Evolutionary conservation across 2,329 filamentous ascomycete genomes (phyloP).

Genomic region (Pseudocercospora crystallina): DNA sequence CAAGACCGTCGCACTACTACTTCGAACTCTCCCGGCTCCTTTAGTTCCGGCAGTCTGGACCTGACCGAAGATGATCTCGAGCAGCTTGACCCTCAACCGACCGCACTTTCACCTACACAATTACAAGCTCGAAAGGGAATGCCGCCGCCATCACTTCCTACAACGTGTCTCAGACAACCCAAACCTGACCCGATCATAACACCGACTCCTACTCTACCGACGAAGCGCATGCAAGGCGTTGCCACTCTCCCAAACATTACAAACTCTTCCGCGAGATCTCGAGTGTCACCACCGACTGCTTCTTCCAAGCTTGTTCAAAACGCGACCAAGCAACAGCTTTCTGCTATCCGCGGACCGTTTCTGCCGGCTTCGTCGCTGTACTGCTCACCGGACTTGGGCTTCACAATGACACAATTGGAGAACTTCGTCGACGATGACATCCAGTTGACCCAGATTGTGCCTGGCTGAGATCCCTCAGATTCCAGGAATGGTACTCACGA

Average conservation of each 20-base stretch:
- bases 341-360: constrained; percentile 18
- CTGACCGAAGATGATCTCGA: constrained; percentile 44
- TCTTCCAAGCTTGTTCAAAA: constrained; percentile 2
- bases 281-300: constrained; percentile 22
- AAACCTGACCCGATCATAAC: neutral
- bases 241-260: neutral
- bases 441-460: constrained; percentile 32
- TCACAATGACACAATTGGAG: constrained; percentile 36
- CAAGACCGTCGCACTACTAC: neutral
- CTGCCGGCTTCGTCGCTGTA: constrained; percentile 22
- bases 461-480: too few species aligned
- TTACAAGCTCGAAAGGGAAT: neutral
- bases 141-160: constrained; percentile 2
- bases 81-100: constrained; percentile 28
- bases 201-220: neutral
- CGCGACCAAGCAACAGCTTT: constrained; percentile 4
- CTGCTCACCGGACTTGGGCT: constrained; percentile 26
- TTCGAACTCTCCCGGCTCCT: constrained; percentile 32
- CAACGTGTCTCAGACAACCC: neutral
- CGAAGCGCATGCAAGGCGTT: neutral
- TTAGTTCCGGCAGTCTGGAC: constrained; percentile 41
- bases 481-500: too few species aligned
- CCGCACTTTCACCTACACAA: neutral
- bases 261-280: neutral
- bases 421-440: constrained; percentile 36